Percentiles rank a stretch among this genome's conserved stretches.
Conservation (phyloP, 1,284 basidiomycete genomes). For the Ceratobasidium papillatum region DNA sequence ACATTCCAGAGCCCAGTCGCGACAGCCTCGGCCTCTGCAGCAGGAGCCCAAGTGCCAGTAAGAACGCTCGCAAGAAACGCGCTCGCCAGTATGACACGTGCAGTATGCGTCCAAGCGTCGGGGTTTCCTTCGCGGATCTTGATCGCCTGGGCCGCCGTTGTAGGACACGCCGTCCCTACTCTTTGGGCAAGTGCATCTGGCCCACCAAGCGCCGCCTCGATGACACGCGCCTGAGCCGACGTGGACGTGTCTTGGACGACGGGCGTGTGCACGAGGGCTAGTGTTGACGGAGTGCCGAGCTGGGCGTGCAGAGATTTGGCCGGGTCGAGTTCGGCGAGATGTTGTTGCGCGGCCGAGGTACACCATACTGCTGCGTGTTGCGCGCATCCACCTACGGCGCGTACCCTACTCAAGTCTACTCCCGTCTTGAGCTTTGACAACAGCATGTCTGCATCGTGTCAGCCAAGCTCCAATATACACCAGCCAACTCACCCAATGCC, state of each 20-base stretch:
- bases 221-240: slow-evolving; percentile 73
- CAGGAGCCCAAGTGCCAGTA: slow-evolving; percentile 71
- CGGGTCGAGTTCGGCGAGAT: slow-evolving; percentile 69
- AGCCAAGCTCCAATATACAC: slow-evolving; percentile 48
- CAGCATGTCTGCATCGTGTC: slow-evolving; percentile 63
- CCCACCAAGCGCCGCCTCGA: slow-evolving; percentile 76
- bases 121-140: slow-evolving; percentile 76
- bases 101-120: slow-evolving; percentile 77
- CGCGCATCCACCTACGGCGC: slow-evolving; percentile 75
- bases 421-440: slow-evolving; percentile 74
- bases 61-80: slow-evolving; percentile 76
- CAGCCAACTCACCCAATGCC: slow-evolving; percentile 68
- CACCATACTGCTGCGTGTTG: slow-evolving; percentile 85
- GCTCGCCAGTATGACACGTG: slow-evolving; percentile 70
- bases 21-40: slow-evolving; percentile 78
- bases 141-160: slow-evolving; percentile 66
- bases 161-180: slow-evolving; percentile 64
- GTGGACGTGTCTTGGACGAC: slow-evolving; percentile 80
- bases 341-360: slow-evolving; percentile 71
- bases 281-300: slow-evolving; percentile 61
- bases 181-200: slow-evolving; percentile 76
- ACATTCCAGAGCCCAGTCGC: slow-evolving; percentile 80
- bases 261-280: slow-evolving; percentile 78
- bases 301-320: slow-evolving; percentile 70
- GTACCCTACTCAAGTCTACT: slow-evolving; percentile 71